phyloP scores from a whole-genome alignment of 2,329 filamentous ascomycete species.

The Cordyceps cateniannulata region DNA sequence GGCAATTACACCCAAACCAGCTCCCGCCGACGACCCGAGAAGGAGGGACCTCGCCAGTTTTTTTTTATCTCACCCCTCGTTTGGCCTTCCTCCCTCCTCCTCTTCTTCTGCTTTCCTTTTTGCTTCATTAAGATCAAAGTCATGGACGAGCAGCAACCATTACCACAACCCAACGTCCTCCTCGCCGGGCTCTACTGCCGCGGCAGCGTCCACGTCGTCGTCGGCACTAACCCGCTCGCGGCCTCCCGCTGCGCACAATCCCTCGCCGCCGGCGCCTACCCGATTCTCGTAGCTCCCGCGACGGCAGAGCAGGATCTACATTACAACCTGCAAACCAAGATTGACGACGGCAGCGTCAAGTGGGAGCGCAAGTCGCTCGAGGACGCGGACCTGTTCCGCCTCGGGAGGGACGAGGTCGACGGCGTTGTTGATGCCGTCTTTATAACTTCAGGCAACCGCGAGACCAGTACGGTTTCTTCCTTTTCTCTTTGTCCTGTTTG shows the following conservation, averaged over 20 bases:
- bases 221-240: slow-evolving; percentile 85
- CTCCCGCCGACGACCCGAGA: slow-evolving; percentile 4
- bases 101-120: not conserved
- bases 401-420: slow-evolving; percentile 76
- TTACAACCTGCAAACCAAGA: slow-evolving; percentile 51
- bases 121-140: not conserved
- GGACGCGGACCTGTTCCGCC: slow-evolving; percentile 62
- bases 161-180: slow-evolving; percentile 41
- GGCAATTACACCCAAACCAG: not conserved
- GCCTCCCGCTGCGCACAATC: slow-evolving; percentile 75
- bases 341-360: slow-evolving; percentile 59
- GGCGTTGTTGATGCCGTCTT: slow-evolving; percentile 86
- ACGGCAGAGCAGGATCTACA: slow-evolving; percentile 45
- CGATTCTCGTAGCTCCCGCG: slow-evolving; percentile 69
- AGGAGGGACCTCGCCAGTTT: slow-evolving; percentile 31
- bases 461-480: slow-evolving; percentile 28
- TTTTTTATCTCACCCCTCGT: not conserved
- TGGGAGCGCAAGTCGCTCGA: slow-evolving; percentile 63
- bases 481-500: no score
- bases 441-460: slow-evolving; percentile 57
- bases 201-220: slow-evolving; percentile 71
- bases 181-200: slow-evolving; percentile 67
- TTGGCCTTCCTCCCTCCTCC: not conserved
- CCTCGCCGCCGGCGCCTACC: slow-evolving; percentile 72
- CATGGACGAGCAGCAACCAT: not conserved